Evolutionary conservation across 1,284 basidiomycete genomes (phyloP).

Genomic region (Pseudozyma tsukubaensis): DNA sequence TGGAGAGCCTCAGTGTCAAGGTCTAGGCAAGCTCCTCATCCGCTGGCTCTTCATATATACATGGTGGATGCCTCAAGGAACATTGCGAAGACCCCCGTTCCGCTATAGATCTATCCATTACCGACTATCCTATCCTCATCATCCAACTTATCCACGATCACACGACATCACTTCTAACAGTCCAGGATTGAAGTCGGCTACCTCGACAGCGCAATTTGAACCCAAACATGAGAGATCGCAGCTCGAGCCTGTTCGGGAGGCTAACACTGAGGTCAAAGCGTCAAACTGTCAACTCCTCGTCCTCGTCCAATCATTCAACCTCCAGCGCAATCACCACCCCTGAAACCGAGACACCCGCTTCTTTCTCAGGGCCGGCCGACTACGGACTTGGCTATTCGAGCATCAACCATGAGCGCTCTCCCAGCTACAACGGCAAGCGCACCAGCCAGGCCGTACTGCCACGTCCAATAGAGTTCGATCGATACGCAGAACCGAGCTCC

Average conservation of each 20-base stretch:
- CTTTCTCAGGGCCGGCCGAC: conserved; percentile 21
- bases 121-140: too few species aligned
- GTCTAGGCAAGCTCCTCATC: too few species aligned
- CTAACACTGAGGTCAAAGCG: conserved; percentile 27
- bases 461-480: conserved; percentile 21
- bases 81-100: too few species aligned
- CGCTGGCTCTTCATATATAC: too few species aligned
- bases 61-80: too few species aligned
- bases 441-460: conserved; percentile 4
- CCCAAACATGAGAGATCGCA: conserved; percentile 29
- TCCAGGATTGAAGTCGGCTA: neutral
- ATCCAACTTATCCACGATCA: neutral
- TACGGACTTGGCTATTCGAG: conserved; percentile 47
- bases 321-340: conserved; percentile 7
- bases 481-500: conserved; percentile 21
- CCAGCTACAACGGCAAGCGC: conserved; percentile 17
- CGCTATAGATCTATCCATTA: too few species aligned
- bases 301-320: conserved; percentile 11
- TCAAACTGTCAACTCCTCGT: conserved; percentile 7
- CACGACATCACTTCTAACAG: neutral
- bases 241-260: conserved; percentile 30
- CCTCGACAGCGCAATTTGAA: neutral
- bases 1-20: too few species aligned
- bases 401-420: conserved; percentile 33
- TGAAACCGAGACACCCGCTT: conserved; percentile 14